A percentile compares a stretch with the other conserved stretches of the same genome.
Evolutionary conservation across 208 protist genomes (phyloP).

Genomic region (Naegleria gruberi): DNA sequence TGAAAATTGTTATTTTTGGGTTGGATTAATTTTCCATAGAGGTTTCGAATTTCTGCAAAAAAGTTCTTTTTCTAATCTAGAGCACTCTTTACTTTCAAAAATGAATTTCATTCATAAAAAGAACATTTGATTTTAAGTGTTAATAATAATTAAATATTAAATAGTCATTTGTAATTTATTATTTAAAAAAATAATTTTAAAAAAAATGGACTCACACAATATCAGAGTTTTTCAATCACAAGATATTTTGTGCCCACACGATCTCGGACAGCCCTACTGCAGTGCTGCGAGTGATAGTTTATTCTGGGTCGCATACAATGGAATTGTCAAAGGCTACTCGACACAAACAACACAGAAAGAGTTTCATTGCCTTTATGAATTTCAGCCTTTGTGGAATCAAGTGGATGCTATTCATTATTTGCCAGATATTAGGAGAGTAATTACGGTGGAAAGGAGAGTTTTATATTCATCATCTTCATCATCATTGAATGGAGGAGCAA

Average conservation of each 20-base stretch:
- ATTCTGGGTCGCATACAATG: background rate
- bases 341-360: background rate
- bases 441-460: background rate
- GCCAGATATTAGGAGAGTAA: background rate
- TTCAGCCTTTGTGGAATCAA: background rate
- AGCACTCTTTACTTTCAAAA: too few relatives aligned
- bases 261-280: background rate
- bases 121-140: too few relatives aligned
- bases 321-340: background rate
- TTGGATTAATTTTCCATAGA: too few relatives aligned
- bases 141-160: too few relatives aligned
- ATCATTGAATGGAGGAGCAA: too few relatives aligned
- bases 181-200: too few relatives aligned
- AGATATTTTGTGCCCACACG: background rate
- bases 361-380: background rate
- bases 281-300: background rate
- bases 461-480: background rate
- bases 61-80: too few relatives aligned
- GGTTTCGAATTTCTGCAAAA: too few relatives aligned
- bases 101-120: too few relatives aligned
- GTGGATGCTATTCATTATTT: background rate
- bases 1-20: too few relatives aligned
- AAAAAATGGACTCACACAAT: background rate
- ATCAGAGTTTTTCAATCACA: slow-evolving; percentile 10
- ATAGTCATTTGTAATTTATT: too few relatives aligned